Evolutionary conservation across 805 yeast species (phyloP).

Genomic region (Kuraishia piskuri): DNA sequence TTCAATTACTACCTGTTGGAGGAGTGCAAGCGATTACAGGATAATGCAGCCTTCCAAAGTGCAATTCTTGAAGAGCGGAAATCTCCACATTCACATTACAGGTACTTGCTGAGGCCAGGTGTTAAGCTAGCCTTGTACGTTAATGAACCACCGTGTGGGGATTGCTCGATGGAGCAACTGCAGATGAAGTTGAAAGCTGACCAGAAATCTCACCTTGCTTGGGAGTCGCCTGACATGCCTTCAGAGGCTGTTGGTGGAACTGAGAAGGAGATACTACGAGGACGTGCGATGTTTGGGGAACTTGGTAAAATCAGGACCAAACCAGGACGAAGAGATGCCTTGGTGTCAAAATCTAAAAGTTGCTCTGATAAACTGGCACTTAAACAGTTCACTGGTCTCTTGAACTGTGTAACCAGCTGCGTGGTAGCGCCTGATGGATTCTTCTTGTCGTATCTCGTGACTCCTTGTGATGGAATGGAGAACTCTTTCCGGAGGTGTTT

Average conservation of each 20-base stretch:
- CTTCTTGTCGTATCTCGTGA: constrained; percentile 39
- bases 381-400: constrained; percentile 49
- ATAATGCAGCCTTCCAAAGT: constrained; percentile 5
- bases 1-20: constrained; percentile 55
- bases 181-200: constrained; percentile 14
- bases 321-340: constrained; percentile 84
- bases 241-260: constrained; percentile 10
- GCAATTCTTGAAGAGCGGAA: constrained; percentile 3
- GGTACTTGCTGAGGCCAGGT: constrained; percentile 24
- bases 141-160: constrained; percentile 88
- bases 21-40: constrained; percentile 25
- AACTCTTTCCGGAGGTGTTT: not conserved
- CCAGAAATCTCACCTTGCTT: not conserved
- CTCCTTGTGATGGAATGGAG: constrained; percentile 22
- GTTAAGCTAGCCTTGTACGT: constrained; percentile 50
- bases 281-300: constrained; percentile 47
- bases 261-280: constrained; percentile 29
- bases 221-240: constrained; percentile 1
- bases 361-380: constrained; percentile 80
- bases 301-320: constrained; percentile 78
- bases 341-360: constrained; percentile 65
- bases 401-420: constrained; percentile 34
- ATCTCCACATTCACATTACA: not conserved
- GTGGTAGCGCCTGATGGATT: constrained; percentile 24
- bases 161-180: constrained; percentile 56